Evolutionary conservation across 2,329 filamentous ascomycete genomes (phyloP), one percentile per base, ranked within the genome.

Genomic region (Canariomyces notabilis): DNA sequence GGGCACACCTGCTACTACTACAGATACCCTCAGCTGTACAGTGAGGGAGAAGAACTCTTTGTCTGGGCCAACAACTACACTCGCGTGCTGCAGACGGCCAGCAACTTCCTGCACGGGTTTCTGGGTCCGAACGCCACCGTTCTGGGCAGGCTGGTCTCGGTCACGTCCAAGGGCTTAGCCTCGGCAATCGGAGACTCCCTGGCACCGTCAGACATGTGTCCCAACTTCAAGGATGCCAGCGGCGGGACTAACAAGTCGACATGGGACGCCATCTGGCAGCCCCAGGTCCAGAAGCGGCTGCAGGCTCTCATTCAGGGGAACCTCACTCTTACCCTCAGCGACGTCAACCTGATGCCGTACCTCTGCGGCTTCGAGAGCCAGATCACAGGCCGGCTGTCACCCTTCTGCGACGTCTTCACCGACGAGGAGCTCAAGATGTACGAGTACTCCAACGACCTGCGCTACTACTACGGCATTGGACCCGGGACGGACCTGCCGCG

Each of bases 351-450:
- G 36, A 80, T 86, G 40, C 80, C 81, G 0, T 85, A 86, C 55
- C 69, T 85, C n/a, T 87, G 83, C 55, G 83, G 80, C 4, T 87
- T 83, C 49, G 83, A 87, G 57, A 80, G 75, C 3, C 82, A 86
- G 56, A 84, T 86, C 52, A 79, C 71, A 0, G 82, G 82, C 1
- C 66, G 64, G 2, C 61, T 77, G 4, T 83, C 79, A 4, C 77
- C 80, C 0, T 85, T 78, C 68, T 86, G 83, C 59, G 67, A 68
- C 41, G 68, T 83, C 14, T 81, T 84, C 56, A 80, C 74, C 3
- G 68, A 82, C 26, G 67, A 77, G 2, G 83, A 87, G 60, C 70
- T 83, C 44, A 67, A 74, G 22, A 65, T 76, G 54, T 86, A 85
- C 53, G 80, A 85, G 56, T 87, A 86, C 60, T 70, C 73, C 2